phyloP scores from a whole-genome alignment of 1,284 basidiomycete species.

The Moesziomyces sp. region DNA sequence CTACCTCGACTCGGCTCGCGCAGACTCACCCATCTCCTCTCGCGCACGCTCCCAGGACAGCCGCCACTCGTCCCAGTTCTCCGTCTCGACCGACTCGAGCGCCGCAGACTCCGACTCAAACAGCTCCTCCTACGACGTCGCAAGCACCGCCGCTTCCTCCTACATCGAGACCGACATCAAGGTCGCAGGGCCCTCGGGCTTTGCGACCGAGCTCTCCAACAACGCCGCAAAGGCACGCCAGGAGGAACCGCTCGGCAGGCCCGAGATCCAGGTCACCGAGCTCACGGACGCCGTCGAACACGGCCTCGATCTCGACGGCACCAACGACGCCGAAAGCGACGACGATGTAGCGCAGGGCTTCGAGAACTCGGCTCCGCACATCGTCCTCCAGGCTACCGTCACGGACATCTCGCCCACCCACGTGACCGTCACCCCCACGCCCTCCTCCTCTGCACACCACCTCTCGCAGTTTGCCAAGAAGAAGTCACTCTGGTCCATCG shows the following conservation, averaged over 20 bases:
- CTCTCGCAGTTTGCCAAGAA: constrained; percentile 38
- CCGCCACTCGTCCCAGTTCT: constrained; percentile 34
- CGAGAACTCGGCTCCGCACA: constrained; percentile 55
- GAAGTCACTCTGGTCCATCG: constrained; percentile 63
- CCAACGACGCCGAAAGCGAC: constrained; percentile 15
- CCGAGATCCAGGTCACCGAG: constrained; percentile 47
- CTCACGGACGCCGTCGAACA: constrained; percentile 38
- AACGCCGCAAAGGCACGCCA: constrained; percentile 29
- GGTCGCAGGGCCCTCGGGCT: constrained; percentile 31
- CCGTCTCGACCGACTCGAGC: constrained; percentile 24
- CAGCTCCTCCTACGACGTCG: constrained; percentile 18
- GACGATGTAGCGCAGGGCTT: constrained; percentile 45
- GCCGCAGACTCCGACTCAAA: constrained; percentile 24
- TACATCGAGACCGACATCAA: constrained; percentile 40
- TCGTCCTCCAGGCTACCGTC: constrained; percentile 63
- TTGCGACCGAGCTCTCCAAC: constrained; percentile 36
- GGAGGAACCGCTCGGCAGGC: constrained; percentile 52
- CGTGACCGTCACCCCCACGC: constrained; percentile 54
- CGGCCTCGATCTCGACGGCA: constrained; percentile 37
- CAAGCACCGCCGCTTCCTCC: constrained; percentile 37
- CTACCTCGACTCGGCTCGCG: constrained; percentile 14
- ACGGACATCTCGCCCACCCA: constrained; percentile 58
- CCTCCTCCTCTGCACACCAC: constrained; percentile 25
- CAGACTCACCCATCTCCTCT: constrained; percentile 21
- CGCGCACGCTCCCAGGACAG: constrained; percentile 39